phyloP scores from a whole-genome alignment of 2,329 filamentous ascomycete genomes.

The Fusarium sp. region DNA sequence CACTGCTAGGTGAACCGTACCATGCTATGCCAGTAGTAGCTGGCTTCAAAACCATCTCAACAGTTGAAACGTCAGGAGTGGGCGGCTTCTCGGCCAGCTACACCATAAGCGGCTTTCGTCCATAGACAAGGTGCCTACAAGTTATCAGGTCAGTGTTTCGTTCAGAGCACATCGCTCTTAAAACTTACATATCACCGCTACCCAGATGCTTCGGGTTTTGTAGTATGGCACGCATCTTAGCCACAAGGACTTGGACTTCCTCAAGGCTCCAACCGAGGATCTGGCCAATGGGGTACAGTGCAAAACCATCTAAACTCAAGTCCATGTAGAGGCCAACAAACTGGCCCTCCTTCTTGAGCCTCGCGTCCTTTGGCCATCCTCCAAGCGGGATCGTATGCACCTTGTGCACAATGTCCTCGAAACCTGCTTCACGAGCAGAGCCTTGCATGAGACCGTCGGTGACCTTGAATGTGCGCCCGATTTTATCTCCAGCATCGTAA shows the following conservation, averaged over 20 bases:
- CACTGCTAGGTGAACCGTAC: too few relatives aligned
- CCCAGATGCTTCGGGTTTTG: background rate
- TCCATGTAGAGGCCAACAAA: conserved; percentile 29
- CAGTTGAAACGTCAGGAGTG: background rate
- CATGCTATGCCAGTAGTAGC: too few relatives aligned
- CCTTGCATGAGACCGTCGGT: conserved; percentile 23
- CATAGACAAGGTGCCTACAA: conserved; percentile 14
- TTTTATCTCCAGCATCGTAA: conserved; percentile 23
- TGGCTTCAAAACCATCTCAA: background rate
- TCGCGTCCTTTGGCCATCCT: conserved; percentile 28
- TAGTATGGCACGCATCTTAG: conserved; percentile 10
- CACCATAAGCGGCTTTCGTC: conserved; percentile 1
- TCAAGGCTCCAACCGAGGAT: conserved; percentile 17
- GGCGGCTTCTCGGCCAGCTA: background rate
- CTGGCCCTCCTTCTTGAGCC: conserved; percentile 14
- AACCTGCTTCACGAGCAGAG: conserved; percentile 12
- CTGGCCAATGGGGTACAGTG: conserved; percentile 12
- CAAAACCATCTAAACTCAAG: conserved; percentile 19
- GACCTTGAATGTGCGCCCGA: conserved; percentile 24
- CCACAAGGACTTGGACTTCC: conserved; percentile 11
- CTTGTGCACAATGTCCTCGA: conserved; percentile 7
- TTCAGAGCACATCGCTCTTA: accelerated
- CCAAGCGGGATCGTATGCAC: conserved; percentile 7
- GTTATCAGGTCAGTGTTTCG: background rate
- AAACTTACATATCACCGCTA: conserved; percentile 10